Conservation (phyloP, 2,329 filamentous ascomycete species). For the Colletotrichum sp. region DNA sequence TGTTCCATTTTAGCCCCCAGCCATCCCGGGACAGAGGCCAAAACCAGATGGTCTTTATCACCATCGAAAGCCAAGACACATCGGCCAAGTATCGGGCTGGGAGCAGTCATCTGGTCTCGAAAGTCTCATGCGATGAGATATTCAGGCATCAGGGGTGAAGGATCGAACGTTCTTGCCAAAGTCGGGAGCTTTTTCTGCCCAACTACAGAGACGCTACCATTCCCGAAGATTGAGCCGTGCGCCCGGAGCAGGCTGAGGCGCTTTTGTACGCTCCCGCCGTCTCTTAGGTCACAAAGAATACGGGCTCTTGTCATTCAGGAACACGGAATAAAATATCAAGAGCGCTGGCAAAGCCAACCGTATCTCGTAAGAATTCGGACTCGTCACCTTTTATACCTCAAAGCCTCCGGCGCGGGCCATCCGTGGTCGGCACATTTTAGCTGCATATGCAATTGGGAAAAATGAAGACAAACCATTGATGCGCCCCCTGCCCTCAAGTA, state of each 20-base stretch:
- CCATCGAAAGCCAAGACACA: background rate
- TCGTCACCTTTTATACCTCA: no score
- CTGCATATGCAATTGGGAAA: background rate
- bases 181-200: background rate
- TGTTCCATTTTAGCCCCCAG: background rate
- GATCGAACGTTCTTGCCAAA: background rate
- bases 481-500: background rate
- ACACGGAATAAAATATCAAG: background rate
- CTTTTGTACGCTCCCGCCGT: no score
- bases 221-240: background rate
- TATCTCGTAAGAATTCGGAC: no score
- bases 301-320: rapidly evolving
- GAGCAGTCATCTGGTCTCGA: background rate
- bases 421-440: rapidly evolving
- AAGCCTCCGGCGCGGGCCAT: rapidly evolving
- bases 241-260: background rate
- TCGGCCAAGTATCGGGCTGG: background rate
- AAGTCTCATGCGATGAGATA: background rate
- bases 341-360: background rate
- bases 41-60: background rate
- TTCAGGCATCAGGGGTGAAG: background rate
- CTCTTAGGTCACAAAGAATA: no score
- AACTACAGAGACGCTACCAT: background rate
- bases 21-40: background rate
- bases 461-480: rapidly evolving